Evolutionary conservation across 495 filamentous ascomycete genomes (phyloP).

Genomic region (Neurospora sp.): DNA sequence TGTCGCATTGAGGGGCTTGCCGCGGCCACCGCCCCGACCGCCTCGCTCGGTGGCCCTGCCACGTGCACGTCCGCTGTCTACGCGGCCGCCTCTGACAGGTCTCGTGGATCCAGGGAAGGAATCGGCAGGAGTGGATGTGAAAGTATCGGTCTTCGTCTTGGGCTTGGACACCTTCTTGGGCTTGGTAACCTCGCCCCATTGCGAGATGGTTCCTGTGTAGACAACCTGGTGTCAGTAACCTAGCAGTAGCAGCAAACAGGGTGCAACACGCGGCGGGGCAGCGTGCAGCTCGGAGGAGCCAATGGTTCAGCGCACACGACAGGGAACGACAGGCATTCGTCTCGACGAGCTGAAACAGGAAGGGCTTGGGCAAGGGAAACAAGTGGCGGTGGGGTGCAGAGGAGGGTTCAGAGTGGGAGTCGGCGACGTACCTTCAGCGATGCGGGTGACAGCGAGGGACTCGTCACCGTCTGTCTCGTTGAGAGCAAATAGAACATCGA

Average conservation of each 20-base stretch:
- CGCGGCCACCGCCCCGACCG: constrained; percentile 55
- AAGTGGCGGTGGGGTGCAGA: background rate
- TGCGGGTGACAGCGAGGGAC: constrained; percentile 72
- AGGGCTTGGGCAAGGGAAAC: background rate
- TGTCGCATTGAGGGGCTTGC: constrained; percentile 40
- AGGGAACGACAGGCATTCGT: background rate
- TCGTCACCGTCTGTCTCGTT: constrained; percentile 88
- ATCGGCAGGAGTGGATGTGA: constrained; percentile 43
- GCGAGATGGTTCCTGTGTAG: constrained; percentile 66
- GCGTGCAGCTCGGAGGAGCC: background rate
- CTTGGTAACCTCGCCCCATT: constrained; percentile 96
- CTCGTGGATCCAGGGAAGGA: constrained; percentile 30
- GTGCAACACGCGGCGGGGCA: background rate
- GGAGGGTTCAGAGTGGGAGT: constrained; percentile 4
- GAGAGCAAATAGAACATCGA: constrained; percentile 83
- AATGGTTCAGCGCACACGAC: background rate
- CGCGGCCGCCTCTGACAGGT: constrained; percentile 51
- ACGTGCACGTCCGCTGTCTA: constrained; percentile 58
- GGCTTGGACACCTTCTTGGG: constrained; percentile 73
- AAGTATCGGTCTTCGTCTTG: constrained; percentile 65
- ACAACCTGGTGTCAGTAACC: constrained; percentile 15
- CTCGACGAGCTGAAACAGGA: background rate
- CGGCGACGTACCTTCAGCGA: constrained; percentile 67
- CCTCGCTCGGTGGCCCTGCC: constrained; percentile 62
- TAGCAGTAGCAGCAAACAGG: constrained; percentile 6